Conservation (phyloP, 805 yeast species). For the Lachancea thermotolerans region DNA sequence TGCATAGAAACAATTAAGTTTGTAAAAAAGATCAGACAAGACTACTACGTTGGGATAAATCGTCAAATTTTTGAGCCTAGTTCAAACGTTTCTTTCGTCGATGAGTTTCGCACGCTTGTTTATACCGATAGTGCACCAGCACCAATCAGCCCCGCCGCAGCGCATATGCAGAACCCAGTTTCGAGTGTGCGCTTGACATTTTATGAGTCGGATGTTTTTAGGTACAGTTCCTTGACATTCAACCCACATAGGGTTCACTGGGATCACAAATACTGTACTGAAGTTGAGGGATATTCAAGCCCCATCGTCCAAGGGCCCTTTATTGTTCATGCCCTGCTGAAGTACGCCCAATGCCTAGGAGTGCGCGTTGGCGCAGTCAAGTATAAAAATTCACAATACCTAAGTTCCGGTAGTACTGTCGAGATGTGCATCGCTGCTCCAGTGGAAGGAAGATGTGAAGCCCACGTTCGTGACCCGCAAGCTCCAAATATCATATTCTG, state of each 20-base stretch:
- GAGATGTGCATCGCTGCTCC: constrained; percentile 16
- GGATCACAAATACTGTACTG: constrained; percentile 46
- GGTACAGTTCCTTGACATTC: constrained; percentile 70
- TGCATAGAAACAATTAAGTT: constrained; percentile 50
- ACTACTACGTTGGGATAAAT: constrained; percentile 48
- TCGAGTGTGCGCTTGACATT: constrained; percentile 27
- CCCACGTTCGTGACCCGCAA: constrained; percentile 9
- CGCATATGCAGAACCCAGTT: neutral
- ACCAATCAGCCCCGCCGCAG: neutral
- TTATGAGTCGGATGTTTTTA: constrained; percentile 37
- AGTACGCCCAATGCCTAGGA: constrained; percentile 37
- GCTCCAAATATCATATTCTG: constrained; percentile 11
- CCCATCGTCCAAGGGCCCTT: constrained; percentile 80
- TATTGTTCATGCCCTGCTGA: constrained; percentile 51
- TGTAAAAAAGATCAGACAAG: constrained; percentile 32
- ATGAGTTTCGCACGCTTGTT: constrained; percentile 54
- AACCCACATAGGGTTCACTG: constrained; percentile 84
- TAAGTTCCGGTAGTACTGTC: constrained; percentile 34
- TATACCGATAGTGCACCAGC: constrained; percentile 43
- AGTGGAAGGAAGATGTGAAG: constrained; percentile 4
- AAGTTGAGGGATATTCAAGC: constrained; percentile 52
- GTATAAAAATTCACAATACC: constrained; percentile 40
- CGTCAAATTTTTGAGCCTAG: constrained; percentile 36
- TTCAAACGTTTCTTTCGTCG: constrained; percentile 25
- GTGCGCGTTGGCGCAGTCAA: constrained; percentile 27